Evolutionary conservation across 306 rosid species (phyloP).

Genomic region (Psophocarpus tetragonolobus): DNA sequence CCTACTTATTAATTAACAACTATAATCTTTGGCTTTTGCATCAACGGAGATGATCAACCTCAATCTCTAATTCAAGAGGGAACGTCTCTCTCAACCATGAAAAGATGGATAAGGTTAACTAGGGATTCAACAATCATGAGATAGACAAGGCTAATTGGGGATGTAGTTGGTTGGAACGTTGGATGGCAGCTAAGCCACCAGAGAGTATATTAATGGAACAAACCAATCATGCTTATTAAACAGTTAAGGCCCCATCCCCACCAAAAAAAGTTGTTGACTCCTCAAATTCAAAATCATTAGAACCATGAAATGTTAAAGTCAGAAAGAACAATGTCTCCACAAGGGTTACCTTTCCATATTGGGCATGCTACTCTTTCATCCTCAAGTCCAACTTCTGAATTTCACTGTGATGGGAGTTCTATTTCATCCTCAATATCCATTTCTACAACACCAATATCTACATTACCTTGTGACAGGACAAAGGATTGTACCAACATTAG

Average conservation of each 20-base stretch:
- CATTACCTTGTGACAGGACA: constrained; percentile 51
- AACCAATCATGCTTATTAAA: constrained; percentile 41
- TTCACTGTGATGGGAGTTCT: constrained; percentile 70
- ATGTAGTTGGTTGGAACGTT: constrained; percentile 95
- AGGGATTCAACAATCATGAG: constrained; percentile 47
- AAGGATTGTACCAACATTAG: constrained; percentile 49
- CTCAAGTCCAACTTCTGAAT: constrained; percentile 88
- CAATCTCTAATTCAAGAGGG: constrained; percentile 42
- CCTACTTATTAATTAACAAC: background rate
- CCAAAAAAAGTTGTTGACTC: constrained; percentile 50
- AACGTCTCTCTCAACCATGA: constrained; percentile 46
- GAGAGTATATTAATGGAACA: constrained; percentile 84
- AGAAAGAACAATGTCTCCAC: constrained; percentile 82
- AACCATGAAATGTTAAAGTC: constrained; percentile 52
- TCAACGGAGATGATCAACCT: constrained; percentile 78
- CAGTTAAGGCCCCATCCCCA: constrained; percentile 53
- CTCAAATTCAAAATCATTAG: constrained; percentile 37
- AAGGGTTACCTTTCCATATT: constrained; percentile 62
- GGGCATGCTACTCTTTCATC: constrained; percentile 64
- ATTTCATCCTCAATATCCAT: constrained; percentile 82
- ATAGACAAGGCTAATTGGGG: constrained; percentile 71
- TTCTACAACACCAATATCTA: constrained; percentile 68
- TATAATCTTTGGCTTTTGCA: constrained; percentile 26
- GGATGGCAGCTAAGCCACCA: constrained; percentile 98
- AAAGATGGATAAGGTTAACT: too few relatives aligned